Evolutionary conservation across 306 rosid genomes (phyloP).

Genomic region (Dryas drummondii): DNA sequence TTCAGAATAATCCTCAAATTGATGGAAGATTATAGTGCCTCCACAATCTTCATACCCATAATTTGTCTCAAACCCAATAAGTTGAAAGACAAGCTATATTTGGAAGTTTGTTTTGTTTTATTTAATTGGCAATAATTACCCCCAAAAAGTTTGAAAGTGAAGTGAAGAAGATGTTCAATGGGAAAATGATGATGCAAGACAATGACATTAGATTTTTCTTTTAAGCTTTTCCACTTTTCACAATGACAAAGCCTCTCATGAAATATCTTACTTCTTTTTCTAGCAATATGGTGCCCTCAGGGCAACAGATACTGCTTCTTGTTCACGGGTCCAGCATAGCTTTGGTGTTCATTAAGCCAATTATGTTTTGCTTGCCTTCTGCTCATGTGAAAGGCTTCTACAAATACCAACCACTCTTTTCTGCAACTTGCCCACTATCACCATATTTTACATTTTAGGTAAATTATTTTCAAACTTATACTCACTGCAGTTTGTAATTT

Average conservation of each 20-base stretch:
- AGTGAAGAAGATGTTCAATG: conserved; percentile 12
- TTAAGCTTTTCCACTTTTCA: conserved; percentile 11
- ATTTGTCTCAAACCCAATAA: conserved; percentile 7
- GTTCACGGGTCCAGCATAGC: not conserved
- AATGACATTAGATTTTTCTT: conserved; percentile 8
- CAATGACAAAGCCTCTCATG: not conserved
- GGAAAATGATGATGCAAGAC: conserved; percentile 23
- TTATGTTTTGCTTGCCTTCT: not conserved
- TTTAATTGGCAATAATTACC: conserved; percentile 16
- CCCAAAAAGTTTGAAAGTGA: conserved; percentile 25
- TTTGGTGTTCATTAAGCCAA: too few relatives aligned
- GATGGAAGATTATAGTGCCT: too few relatives aligned
- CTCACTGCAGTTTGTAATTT: not conserved
- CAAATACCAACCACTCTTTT: not conserved
- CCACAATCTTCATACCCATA: not conserved
- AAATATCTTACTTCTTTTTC: not conserved
- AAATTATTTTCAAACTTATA: not conserved
- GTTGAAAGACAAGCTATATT: conserved; percentile 20
- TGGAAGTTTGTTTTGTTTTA: not conserved
- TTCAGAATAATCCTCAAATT: too few relatives aligned
- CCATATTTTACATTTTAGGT: not conserved
- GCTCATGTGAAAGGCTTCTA: not conserved
- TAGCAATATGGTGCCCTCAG: too few relatives aligned
- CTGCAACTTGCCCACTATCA: not conserved
- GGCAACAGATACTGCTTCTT: not conserved